phyloP scores from a whole-genome alignment of 1,284 basidiomycete genomes.

The Pseudozyma sp. region DNA sequence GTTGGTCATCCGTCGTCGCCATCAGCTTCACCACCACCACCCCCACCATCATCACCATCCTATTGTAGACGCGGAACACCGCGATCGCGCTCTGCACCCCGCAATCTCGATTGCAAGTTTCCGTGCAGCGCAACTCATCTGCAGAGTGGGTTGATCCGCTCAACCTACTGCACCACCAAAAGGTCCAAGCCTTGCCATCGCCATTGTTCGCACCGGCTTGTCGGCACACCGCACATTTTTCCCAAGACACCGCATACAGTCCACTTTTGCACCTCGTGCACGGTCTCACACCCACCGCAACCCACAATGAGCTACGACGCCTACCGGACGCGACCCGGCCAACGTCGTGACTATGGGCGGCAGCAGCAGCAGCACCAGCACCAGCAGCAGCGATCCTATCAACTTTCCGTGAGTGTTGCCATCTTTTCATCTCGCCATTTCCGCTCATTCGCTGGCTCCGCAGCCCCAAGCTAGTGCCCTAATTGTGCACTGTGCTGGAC shows the following conservation, averaged over 20 bases:
- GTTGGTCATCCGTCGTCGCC: neutral
- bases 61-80: neutral
- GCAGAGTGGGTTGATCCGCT: too few species aligned
- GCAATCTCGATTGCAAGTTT: neutral
- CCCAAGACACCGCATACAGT: neutral
- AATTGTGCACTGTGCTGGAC: too few species aligned
- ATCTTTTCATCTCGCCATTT: neutral
- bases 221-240: neutral
- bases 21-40: neutral
- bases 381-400: constrained; percentile 31
- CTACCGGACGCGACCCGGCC: constrained; percentile 23
- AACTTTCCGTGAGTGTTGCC: constrained; percentile 31
- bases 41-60: neutral
- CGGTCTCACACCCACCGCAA: neutral
- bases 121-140: neutral
- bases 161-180: neutral
- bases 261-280: neutral
- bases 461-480: neutral
- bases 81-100: neutral
- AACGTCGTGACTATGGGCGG: constrained; percentile 16
- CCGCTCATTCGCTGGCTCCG: neutral
- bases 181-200: constrained; percentile 1
- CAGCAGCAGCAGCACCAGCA: constrained; percentile 32
- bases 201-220: neutral
- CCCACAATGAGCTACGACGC: constrained; percentile 35